Evolutionary conservation across 345 rosid species (phyloP), one percentile per base, ranked within the genome.

Genomic region (Citrus trifoliata): DNA sequence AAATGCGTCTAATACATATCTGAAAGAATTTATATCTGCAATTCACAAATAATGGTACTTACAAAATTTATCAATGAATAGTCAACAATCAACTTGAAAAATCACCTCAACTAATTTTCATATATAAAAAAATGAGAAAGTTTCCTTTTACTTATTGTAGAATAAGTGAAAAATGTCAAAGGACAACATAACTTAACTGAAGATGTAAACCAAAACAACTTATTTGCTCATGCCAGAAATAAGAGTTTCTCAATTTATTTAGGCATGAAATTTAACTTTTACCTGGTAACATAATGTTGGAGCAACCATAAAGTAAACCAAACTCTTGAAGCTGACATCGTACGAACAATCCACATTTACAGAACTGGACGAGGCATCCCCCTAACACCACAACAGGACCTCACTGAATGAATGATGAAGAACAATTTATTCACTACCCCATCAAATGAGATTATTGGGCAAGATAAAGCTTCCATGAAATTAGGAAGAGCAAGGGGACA

Each of bases 271-370:
- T 37, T 67, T 21, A 48, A 40, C 42, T 28, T 51, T 69, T 86
- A 96, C 99, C 99, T 96, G 99, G 87, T 94, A 96, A 82, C 99
- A 96, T 78, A 96, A 83, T 24, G 98, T 96, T 71, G 99, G 99
- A 74, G 99, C 98, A 75, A 91, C 88, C 98, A 96, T 96, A 85
- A 96, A 94, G 86, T 94, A 96, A 19, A 78, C 90, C 93, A 96
- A 90, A 82, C 91, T 89, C 89, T 88, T 89, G 82, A 94, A 88
- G 88, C 80, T 86, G 76, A 86, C 92, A 63, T 84, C 84, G 60
- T 82, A 84, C 30, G 86, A 71, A 83, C 73, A 80, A 55, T 84
- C 97, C 35, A 59, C 78, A 85, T 76, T 78, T 48, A 76, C 53
- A 79, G 84, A 70, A 80, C 72, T 58, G 30, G 87, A 64, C 6